A percentile compares a stretch with the other conserved stretches of the same genome.
phyloP scores from a whole-genome alignment of 306 rosid genomes.

The Cucurbita argyrosperma region DNA sequence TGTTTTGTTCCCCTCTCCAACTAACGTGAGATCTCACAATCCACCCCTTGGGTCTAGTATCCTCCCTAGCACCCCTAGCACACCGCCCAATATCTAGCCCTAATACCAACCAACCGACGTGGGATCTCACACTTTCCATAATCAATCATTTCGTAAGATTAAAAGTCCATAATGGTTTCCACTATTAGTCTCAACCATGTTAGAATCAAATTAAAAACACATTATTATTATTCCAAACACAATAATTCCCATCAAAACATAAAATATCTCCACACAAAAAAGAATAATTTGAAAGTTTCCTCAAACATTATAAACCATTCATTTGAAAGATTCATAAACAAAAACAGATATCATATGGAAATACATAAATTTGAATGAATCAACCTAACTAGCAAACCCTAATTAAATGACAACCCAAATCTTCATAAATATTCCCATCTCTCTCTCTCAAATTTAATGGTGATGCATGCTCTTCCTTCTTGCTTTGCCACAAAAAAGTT shows the following conservation, averaged over 20 bases:
- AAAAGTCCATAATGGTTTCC: background rate
- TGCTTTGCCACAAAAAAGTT: background rate
- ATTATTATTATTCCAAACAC: no score
- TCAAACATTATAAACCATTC: background rate
- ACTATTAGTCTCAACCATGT: background rate
- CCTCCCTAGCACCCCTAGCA: no score
- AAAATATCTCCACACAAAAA: background rate
- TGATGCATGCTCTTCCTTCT: background rate
- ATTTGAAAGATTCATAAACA: background rate
- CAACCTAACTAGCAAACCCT: conserved; percentile 1
- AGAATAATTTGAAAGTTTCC: background rate
- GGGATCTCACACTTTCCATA: no score
- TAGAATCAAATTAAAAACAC: background rate
- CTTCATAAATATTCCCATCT: background rate
- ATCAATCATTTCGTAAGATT: no score
- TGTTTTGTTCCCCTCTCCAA: no score
- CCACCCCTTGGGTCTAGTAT: no score
- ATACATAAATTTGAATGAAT: background rate
- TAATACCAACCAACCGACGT: no score
- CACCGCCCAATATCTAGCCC: no score
- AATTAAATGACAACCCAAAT: background rate
- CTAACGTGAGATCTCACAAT: no score
- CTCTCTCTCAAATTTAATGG: background rate
- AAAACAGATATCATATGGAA: no score
- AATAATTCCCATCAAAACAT: background rate